Conservation (phyloP, 305 asterid species). For the Plantago coronopus region DNA sequence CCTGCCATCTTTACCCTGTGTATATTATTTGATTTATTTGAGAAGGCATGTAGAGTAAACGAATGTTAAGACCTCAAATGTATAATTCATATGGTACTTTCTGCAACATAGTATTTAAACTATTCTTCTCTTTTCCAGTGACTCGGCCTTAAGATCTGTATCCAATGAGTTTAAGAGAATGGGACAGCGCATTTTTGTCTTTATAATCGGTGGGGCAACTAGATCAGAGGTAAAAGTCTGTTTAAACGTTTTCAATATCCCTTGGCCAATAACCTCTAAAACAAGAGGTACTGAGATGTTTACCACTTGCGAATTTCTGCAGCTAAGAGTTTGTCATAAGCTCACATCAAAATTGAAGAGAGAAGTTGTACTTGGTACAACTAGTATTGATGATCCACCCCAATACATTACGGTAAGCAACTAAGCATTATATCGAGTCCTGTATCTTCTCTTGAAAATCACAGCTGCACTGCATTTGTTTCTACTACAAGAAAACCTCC, state of each 20-base stretch:
- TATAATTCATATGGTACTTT: too few species aligned
- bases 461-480: too few species aligned
- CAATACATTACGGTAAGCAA: slow-evolving; percentile 79
- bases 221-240: slow-evolving; percentile 75
- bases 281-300: slow-evolving; percentile 11
- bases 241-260: slow-evolving; percentile 9
- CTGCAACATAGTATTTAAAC: too few species aligned
- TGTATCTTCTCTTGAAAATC: neutral
- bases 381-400: slow-evolving; percentile 88
- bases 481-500: too few species aligned
- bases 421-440: slow-evolving; percentile 3
- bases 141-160: slow-evolving; percentile 53
- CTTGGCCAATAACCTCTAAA: neutral
- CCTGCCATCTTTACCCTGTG: neutral
- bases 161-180: slow-evolving; percentile 63
- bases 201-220: slow-evolving; percentile 94
- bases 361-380: slow-evolving; percentile 93
- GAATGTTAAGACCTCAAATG: too few species aligned
- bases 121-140: slow-evolving; percentile 42
- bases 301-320: slow-evolving; percentile 19
- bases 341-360: slow-evolving; percentile 80
- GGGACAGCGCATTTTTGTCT: slow-evolving; percentile 87
- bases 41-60: too few species aligned
- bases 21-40: too few species aligned
- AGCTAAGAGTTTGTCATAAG: slow-evolving; percentile 96